Conservation (phyloP, 2,329 filamentous ascomycete species). For the Phialocephala subalpina region DNA sequence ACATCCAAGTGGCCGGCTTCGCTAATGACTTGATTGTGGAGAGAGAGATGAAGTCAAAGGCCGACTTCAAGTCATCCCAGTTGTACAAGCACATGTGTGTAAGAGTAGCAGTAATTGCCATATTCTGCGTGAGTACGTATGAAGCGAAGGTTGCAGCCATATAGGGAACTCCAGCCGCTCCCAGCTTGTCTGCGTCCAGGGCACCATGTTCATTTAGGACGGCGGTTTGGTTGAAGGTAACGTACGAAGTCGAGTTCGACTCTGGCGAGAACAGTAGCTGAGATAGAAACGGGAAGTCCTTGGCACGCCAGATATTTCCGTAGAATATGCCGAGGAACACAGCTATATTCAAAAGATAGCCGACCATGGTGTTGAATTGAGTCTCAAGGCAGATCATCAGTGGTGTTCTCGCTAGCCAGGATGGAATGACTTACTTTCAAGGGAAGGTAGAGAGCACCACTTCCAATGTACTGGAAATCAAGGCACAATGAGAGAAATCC, state of each 20-base stretch:
- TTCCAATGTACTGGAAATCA: constrained; percentile 51
- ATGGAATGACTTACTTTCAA: constrained; percentile 1
- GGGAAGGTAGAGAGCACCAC: constrained; percentile 19
- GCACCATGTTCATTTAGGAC: constrained; percentile 49
- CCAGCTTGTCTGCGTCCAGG: constrained; percentile 46
- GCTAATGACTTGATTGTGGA: constrained; percentile 22
- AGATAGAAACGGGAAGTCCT: constrained; percentile 50
- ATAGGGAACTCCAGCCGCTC: constrained; percentile 48
- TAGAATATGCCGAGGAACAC: constrained; percentile 49
- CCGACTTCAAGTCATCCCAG: constrained; percentile 47
- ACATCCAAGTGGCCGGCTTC: constrained; percentile 26
- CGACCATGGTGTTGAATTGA: constrained; percentile 40
- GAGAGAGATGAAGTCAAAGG: constrained; percentile 36
- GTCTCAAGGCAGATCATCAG: constrained; percentile 37
- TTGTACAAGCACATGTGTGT: constrained; percentile 50
- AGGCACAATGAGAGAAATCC: constrained; percentile 49
- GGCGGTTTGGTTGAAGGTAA: constrained; percentile 51
- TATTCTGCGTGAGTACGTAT: constrained; percentile 51
- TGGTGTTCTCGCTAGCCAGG: neutral
- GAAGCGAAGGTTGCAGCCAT: constrained; percentile 48
- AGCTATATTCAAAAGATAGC: constrained; percentile 36
- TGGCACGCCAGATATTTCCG: constrained; percentile 49
- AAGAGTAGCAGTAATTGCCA: constrained; percentile 54
- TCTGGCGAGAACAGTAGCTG: constrained; percentile 48
- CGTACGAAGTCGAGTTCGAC: constrained; percentile 46